phyloP scores from a whole-genome alignment of 331 rosid genomes.

The Telfairia occidentalis region DNA sequence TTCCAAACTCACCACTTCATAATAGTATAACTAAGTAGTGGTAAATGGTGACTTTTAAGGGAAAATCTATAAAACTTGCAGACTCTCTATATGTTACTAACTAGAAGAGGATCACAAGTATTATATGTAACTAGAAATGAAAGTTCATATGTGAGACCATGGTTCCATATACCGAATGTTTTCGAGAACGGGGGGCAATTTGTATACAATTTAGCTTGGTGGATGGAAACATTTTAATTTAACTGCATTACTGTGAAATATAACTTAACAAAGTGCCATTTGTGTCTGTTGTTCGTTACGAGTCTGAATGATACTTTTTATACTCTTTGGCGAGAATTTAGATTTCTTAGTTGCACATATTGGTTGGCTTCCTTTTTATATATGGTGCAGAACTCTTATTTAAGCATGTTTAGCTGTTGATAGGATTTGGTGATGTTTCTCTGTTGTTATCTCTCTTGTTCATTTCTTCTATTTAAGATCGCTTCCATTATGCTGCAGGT shows the following conservation, averaged over 20 bases:
- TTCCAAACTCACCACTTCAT: background rate
- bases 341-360: background rate
- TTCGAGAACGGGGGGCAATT: background rate
- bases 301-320: background rate
- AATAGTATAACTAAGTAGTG: background rate
- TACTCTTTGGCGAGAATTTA: background rate
- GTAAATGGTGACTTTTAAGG: background rate
- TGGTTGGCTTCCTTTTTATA: background rate
- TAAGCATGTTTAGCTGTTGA: background rate
- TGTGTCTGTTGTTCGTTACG: background rate
- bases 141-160: background rate
- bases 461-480: conserved; percentile 35
- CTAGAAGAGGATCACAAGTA: background rate
- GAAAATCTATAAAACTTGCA: background rate
- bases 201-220: background rate
- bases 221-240: background rate
- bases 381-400: background rate
- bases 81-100: background rate
- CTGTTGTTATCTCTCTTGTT: background rate
- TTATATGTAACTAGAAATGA: background rate
- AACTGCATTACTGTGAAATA: background rate
- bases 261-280: background rate
- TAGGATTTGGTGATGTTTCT: background rate
- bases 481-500: conserved; percentile 84
- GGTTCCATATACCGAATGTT: background rate